Percentiles rank a stretch among this genome's conserved stretches.
These are phyloP conservation scores for Botrytis sinoallii DNA, from an alignment of 2,329 filamentous ascomycete species.

Conservation along the genomic window DNA sequence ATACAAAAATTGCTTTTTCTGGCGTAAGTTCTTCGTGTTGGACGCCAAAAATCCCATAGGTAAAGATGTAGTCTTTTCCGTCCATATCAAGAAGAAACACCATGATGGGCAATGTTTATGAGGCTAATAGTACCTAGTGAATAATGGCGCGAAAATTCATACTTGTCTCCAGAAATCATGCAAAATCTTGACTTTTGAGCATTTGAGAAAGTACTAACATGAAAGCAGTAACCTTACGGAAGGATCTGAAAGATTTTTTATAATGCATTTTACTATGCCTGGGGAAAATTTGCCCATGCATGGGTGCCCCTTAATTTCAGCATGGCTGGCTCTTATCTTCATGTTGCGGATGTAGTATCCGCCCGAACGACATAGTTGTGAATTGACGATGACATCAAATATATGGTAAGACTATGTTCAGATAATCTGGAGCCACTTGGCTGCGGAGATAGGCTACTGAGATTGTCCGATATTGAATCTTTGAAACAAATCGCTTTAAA, in stretches of 20 bases:
- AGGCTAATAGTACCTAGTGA: not conserved
- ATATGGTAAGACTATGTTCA: not conserved
- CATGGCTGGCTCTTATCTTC: not conserved
- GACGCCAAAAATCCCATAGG: constrained; percentile 24
- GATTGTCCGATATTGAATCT: not conserved
- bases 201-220: not conserved
- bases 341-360: not conserved
- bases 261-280: not conserved
- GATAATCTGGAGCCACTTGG: not conserved
- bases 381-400: not conserved
- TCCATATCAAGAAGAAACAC: constrained; percentile 23
- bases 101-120: constrained; percentile 19
- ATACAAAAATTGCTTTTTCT: constrained; percentile 17
- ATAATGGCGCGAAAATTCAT: not conserved
- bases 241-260: not conserved
- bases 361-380: not conserved
- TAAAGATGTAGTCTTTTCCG: constrained; percentile 21
- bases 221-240: not conserved
- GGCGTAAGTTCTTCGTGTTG: constrained; percentile 22
- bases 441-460: not conserved
- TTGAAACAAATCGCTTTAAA: too few relatives aligned
- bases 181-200: not conserved
- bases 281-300: not conserved
- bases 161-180: not conserved
- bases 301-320: not conserved